These are phyloP conservation scores for Sphaerobolus stellatus DNA, from an alignment of 1,284 basidiomycete genomes.

Conservation along the genomic window DNA sequence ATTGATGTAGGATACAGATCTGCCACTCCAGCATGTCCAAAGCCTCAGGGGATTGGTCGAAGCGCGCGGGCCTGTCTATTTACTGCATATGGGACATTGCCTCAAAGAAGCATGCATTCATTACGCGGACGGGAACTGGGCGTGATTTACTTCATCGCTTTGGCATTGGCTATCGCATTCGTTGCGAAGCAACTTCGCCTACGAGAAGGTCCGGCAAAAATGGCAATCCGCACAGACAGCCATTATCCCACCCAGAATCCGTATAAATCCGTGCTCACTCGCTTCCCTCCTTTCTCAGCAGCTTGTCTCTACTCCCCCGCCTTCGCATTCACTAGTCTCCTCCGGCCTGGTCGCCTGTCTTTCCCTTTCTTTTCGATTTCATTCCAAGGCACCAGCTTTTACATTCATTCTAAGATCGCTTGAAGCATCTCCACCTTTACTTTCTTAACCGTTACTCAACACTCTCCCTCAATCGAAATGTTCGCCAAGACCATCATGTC, in stretches of 20 bases:
- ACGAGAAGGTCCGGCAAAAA: no score
- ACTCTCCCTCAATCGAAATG: slow-evolving; percentile 14
- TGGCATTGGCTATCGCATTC: no score
- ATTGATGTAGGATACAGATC: no score
- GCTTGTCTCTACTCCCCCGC: slow-evolving; percentile 4
- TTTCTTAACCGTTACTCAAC: slow-evolving; percentile 1
- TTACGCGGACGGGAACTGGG: no score
- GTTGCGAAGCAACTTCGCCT: no score
- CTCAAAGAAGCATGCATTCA: no score
- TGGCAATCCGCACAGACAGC: no score
- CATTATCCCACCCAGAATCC: background rate
- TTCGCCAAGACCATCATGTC: slow-evolving; percentile 19
- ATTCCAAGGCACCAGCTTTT: background rate
- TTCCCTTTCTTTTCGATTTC: slow-evolving; percentile 4
- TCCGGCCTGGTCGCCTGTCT: slow-evolving; percentile 13
- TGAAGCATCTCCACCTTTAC: background rate
- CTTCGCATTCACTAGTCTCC: background rate
- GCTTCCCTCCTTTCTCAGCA: background rate
- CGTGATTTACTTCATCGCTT: no score
- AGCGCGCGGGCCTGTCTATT: no score
- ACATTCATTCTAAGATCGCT: background rate
- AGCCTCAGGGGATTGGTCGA: no score
- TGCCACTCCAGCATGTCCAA: no score
- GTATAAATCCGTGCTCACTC: slow-evolving; percentile 3
- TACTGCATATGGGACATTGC: no score